phyloP scores from a whole-genome alignment of 2,329 filamentous ascomycete genomes.

The Cercospora berteroae region DNA sequence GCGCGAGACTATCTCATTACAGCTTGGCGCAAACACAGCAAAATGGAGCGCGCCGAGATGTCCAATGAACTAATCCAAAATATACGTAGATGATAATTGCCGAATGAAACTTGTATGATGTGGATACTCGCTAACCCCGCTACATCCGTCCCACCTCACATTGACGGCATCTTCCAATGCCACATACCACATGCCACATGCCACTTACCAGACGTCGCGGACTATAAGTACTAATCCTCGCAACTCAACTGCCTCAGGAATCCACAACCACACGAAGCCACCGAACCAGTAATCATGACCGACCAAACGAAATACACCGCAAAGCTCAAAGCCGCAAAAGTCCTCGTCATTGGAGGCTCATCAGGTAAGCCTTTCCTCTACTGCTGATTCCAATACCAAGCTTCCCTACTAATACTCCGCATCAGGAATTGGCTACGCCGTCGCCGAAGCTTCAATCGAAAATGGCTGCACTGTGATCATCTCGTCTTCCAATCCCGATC shows the following conservation, averaged over 20 bases:
- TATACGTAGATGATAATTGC: background rate
- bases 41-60: background rate
- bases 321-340: slow-evolving; percentile 47
- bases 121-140: background rate
- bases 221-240: background rate
- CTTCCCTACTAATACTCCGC: background rate
- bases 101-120: background rate
- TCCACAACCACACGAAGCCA: background rate
- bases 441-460: slow-evolving; percentile 58
- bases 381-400: background rate
- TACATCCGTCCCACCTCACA: background rate
- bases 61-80: background rate
- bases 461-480: slow-evolving; percentile 58
- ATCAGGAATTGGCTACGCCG: slow-evolving; percentile 59
- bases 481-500: slow-evolving; percentile 56
- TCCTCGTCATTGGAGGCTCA: slow-evolving; percentile 64
- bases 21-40: background rate
- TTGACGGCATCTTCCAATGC: background rate
- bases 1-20: background rate
- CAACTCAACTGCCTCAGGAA: background rate
- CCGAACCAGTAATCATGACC: slow-evolving; percentile 32
- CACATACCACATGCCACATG: background rate
- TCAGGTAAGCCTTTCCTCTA: slow-evolving; percentile 28
- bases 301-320: slow-evolving; percentile 49
- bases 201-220: background rate